Conservation (phyloP, 2,329 filamentous ascomycete species). For the Colletotrichum phormii region DNA sequence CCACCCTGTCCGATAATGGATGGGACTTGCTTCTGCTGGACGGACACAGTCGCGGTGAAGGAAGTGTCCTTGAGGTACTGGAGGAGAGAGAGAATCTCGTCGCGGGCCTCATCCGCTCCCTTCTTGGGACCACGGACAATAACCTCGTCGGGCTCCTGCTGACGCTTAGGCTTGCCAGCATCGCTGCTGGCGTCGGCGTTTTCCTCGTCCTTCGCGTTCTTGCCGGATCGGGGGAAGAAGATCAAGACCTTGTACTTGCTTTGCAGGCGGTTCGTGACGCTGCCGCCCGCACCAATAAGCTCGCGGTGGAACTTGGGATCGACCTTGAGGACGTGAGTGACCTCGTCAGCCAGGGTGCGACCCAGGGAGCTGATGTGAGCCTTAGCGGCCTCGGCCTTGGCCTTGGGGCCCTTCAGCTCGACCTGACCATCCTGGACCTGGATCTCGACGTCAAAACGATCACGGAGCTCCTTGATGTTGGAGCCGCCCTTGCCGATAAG, state of each 20-base stretch:
- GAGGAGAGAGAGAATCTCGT: constrained; percentile 88
- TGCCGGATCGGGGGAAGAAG: constrained; percentile 83
- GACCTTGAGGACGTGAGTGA: constrained; percentile 87
- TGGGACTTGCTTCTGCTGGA: constrained; percentile 93
- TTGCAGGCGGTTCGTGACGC: constrained; percentile 91
- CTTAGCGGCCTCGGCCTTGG: constrained; percentile 90
- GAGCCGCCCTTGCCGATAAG: constrained; percentile 77
- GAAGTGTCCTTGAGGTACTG: constrained; percentile 94
- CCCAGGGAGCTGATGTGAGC: constrained; percentile 82
- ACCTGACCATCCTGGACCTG: constrained; percentile 95
- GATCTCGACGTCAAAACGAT: constrained; percentile 78
- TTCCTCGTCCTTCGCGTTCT: constrained; percentile 76
- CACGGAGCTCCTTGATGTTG: constrained; percentile 73
- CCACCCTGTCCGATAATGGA: constrained; percentile 93
- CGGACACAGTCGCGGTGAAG: constrained; percentile 80
- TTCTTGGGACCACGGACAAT: constrained; percentile 91
- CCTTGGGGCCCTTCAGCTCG: constrained; percentile 94
- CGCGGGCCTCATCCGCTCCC: constrained; percentile 90
- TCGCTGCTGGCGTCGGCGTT: constrained; percentile 78
- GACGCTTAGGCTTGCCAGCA: constrained; percentile 70
- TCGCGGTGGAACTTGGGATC: constrained; percentile 95
- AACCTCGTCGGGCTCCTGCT: constrained; percentile 89
- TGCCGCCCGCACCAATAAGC: constrained; percentile 88
- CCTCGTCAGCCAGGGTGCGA: constrained; percentile 90
- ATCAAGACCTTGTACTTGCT: constrained; percentile 94